A percentile compares a stretch with the other conserved stretches of the same genome.
These are phyloP conservation scores for Scheffersomyces lignicola DNA, from an alignment of 1,139 yeast genomes.

Conservation along the genomic window DNA sequence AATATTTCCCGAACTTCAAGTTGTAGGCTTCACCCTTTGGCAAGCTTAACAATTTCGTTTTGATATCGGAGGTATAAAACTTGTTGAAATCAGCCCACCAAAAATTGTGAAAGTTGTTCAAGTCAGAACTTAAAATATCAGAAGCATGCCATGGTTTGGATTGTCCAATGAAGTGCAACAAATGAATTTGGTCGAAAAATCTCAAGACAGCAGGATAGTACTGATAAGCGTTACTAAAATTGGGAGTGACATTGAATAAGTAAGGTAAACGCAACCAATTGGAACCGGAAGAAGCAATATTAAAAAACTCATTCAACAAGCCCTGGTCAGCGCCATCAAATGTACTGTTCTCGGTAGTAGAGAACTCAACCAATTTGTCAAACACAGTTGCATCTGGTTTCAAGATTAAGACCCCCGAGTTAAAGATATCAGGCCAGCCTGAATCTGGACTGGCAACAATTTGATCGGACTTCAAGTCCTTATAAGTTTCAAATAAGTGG, in stretches of 20 bases:
- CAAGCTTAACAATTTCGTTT: conserved; percentile 16
- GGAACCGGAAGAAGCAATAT: conserved; percentile 14
- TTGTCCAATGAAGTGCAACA: conserved; percentile 30
- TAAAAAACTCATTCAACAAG: conserved; percentile 29
- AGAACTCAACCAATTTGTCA: conserved; percentile 17
- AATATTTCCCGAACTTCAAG: conserved; percentile 28
- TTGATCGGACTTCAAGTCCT: conserved; percentile 13
- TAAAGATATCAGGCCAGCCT: conserved; percentile 41
- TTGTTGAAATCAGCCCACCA: conserved; percentile 40
- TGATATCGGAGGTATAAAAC: conserved; percentile 18
- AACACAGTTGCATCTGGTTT: conserved; percentile 22
- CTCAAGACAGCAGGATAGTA: conserved; percentile 31
- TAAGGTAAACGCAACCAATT: conserved; percentile 31
- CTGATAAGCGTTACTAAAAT: conserved; percentile 30
- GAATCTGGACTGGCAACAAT: conserved; percentile 33
- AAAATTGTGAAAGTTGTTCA: conserved; percentile 24
- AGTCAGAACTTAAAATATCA: conserved; percentile 14
- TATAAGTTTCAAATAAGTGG: conserved; percentile 20
- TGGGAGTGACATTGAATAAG: conserved; percentile 29
- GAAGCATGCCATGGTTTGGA: conserved; percentile 32
- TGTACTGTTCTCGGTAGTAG: conserved; percentile 14
- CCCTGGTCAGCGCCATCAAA: conserved; percentile 41
- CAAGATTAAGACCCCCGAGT: conserved; percentile 31
- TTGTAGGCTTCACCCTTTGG: conserved; percentile 37
- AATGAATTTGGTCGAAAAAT: conserved; percentile 26